These are phyloP conservation scores for Huntiella omanensis DNA, from an alignment of 2,329 filamentous ascomycete species.

Conservation along the genomic window DNA sequence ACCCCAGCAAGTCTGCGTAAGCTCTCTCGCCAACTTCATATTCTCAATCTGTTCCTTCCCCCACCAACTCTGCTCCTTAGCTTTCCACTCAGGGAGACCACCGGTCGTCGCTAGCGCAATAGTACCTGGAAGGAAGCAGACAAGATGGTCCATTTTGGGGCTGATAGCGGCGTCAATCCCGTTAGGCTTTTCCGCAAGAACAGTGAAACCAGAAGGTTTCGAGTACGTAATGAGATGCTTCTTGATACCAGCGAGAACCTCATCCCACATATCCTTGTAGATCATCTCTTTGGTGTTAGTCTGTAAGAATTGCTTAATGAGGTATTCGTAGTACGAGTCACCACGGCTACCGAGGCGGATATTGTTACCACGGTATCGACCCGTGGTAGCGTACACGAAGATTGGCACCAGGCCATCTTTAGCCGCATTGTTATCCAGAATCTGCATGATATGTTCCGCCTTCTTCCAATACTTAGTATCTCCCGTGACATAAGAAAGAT, in stretches of 20 bases:
- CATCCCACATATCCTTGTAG: constrained; percentile 85
- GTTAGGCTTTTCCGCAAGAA: constrained; percentile 67
- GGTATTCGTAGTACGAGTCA: constrained; percentile 96
- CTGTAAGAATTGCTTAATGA: constrained; percentile 96
- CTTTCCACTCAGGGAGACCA: constrained; percentile 56
- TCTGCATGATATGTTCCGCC: constrained; percentile 77
- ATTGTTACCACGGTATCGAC: constrained; percentile 64
- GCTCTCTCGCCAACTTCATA: constrained; percentile 68
- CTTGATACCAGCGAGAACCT: constrained; percentile 66
- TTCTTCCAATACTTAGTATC: constrained; percentile 85
- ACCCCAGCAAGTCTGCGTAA: constrained; percentile 95
- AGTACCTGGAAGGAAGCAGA: constrained; percentile 93
- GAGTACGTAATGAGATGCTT: constrained; percentile 89
- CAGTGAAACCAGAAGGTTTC: constrained; percentile 59
- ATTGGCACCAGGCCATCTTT: constrained; percentile 80
- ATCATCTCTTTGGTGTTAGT: constrained; percentile 71
- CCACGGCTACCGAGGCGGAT: constrained; percentile 85
- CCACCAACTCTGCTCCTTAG: constrained; percentile 56
- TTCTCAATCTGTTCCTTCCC: constrained; percentile 64
- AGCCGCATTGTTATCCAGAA: constrained; percentile 65
- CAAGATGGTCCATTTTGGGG: constrained; percentile 95
- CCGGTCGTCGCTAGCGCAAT: constrained; percentile 78
- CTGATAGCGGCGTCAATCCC: constrained; percentile 49
- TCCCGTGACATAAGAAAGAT: constrained; percentile 82
- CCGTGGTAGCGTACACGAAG: constrained; percentile 63